Conservation (phyloP, 163 green algal genomes). For the Scenedesmus sp. region DNA sequence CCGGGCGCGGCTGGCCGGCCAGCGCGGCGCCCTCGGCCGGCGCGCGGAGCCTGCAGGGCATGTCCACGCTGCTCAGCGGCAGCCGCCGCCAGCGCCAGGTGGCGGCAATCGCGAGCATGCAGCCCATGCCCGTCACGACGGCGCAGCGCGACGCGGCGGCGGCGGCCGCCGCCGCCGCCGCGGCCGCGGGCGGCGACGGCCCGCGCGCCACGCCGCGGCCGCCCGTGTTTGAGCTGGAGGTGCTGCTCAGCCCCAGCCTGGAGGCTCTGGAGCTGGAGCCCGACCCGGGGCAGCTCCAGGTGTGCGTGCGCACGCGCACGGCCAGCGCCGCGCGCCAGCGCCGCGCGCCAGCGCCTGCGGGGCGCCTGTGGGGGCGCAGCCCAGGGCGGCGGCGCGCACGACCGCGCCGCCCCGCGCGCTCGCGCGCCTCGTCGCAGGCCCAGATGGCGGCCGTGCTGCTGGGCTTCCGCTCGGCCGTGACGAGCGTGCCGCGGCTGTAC, state of each 20-base stretch:
- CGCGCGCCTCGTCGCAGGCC: too few relatives aligned
- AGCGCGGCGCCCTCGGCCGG: not conserved
- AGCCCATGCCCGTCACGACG: slow-evolving; percentile 8
- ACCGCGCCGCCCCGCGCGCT: too few relatives aligned
- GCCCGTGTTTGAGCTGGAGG: slow-evolving; percentile 74
- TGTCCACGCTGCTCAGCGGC: slow-evolving; percentile 16
- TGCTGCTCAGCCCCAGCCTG: slow-evolving; percentile 54
- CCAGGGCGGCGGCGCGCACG: too few relatives aligned
- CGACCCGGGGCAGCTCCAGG: slow-evolving; percentile 65
- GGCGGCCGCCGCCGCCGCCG: not conserved
- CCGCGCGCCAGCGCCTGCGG: too few relatives aligned
- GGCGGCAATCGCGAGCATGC: slow-evolving; percentile 10
- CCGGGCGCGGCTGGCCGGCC: slow-evolving; percentile 20
- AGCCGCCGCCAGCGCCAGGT: slow-evolving; percentile 25
- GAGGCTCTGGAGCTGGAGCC: slow-evolving; percentile 66
- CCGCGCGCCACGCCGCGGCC: not conserved
- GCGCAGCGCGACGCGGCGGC: slow-evolving; percentile 8
- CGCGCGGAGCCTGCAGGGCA: not conserved
- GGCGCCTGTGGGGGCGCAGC: too few relatives aligned
- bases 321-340: too few relatives aligned
- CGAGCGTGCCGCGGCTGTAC: slow-evolving; percentile 64
- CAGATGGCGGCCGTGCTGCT: slow-evolving; percentile 36
- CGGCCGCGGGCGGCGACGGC: slow-evolving; percentile 12
- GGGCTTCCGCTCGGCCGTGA: slow-evolving; percentile 33
- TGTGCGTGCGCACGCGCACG: too few relatives aligned